Conservation (phyloP, 345 rosid genomes). For the Capsella bursapastoris region DNA sequence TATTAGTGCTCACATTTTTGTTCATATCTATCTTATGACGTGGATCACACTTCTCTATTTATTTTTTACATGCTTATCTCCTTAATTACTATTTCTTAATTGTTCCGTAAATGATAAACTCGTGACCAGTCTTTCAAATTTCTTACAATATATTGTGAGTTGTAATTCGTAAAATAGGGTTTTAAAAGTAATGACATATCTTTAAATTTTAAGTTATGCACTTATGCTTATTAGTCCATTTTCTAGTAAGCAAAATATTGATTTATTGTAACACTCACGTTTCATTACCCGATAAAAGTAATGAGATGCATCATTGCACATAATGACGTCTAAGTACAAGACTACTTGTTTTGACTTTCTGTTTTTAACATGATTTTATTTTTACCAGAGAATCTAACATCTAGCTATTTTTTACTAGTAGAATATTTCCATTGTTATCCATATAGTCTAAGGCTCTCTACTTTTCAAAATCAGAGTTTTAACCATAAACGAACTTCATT, state of each 20-base stretch:
- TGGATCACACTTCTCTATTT: conserved; percentile 39
- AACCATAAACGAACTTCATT: conserved; percentile 12
- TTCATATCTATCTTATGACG: conserved; percentile 31
- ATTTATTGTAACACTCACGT: not conserved
- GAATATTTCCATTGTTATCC: not conserved
- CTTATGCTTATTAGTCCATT: not conserved
- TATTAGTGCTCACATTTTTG: conserved; percentile 25
- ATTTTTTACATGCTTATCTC: conserved; percentile 26
- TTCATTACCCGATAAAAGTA: not conserved
- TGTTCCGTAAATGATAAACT: too few species aligned
- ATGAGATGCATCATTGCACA: not conserved
- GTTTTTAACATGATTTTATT: conserved; percentile 11
- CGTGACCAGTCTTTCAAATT: too few species aligned
- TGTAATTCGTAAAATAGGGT: not conserved
- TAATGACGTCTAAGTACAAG: conserved; percentile 23
- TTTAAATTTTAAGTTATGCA: not conserved
- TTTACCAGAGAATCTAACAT: conserved; percentile 21
- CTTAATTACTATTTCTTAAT: not conserved
- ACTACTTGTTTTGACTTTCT: conserved; percentile 23
- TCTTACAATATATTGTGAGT: not conserved
- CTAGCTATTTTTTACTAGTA: too few species aligned
- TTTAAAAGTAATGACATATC: not conserved
- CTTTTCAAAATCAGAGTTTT: not conserved
- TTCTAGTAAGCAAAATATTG: not conserved
- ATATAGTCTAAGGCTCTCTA: not conserved